Conservation (phyloP, 2,329 filamentous ascomycete genomes). For the Mariannaea sp. region DNA sequence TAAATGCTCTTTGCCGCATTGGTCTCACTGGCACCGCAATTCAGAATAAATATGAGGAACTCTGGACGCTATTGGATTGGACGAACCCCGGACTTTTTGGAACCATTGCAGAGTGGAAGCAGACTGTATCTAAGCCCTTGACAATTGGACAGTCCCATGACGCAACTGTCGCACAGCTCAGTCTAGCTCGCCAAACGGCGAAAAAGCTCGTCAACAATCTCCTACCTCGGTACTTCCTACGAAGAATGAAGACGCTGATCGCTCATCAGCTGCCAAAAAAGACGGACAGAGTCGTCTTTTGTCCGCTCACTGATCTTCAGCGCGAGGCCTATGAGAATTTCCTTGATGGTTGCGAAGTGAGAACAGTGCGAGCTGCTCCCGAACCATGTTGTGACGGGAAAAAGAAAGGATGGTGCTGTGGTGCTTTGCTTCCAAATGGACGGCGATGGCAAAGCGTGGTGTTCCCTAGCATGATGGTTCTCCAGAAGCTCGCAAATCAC, state of each 20-base stretch:
- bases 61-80: slow-evolving; percentile 97
- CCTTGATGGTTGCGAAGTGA: slow-evolving; percentile 69
- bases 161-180: slow-evolving; percentile 81
- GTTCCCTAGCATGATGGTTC: slow-evolving; percentile 80
- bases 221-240: slow-evolving; percentile 85
- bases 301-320: slow-evolving; percentile 83
- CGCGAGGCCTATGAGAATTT: slow-evolving; percentile 82
- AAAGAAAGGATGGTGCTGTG: slow-evolving; percentile 79
- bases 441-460: slow-evolving; percentile 75
- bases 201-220: slow-evolving; percentile 85
- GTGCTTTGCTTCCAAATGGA: slow-evolving; percentile 61
- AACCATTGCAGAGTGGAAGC: slow-evolving; percentile 73
- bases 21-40: slow-evolving; percentile 95
- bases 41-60: slow-evolving; percentile 96
- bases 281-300: slow-evolving; percentile 92
- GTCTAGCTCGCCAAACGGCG: slow-evolving; percentile 78
- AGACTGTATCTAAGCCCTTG: slow-evolving; percentile 76
- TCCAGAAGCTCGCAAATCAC: slow-evolving; percentile 92
- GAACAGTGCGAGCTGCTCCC: slow-evolving; percentile 69
- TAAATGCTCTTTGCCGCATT: slow-evolving; percentile 91
- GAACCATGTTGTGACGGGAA: slow-evolving; percentile 71
- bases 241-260: slow-evolving; percentile 91
- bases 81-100: slow-evolving; percentile 80
- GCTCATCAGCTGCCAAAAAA: slow-evolving; percentile 93
- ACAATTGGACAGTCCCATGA: slow-evolving; percentile 91